Evolutionary conservation across 2,329 filamentous ascomycete genomes (phyloP), one percentile per base, ranked within the genome.

Genomic region (Paraphoma sp.): DNA sequence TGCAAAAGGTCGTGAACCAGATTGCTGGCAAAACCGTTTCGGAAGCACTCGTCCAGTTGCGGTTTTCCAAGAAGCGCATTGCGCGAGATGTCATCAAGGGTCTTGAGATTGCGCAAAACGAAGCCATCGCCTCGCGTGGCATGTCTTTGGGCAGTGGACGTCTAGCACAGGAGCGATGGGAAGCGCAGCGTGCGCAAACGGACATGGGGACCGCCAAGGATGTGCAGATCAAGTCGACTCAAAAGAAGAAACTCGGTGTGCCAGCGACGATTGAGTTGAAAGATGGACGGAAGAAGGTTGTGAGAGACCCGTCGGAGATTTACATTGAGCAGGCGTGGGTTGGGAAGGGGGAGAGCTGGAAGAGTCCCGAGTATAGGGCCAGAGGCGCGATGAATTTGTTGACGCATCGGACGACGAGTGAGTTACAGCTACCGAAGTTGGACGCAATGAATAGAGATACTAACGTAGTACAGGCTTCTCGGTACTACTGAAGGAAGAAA

Each of bases 251-350:
- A 17, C 57, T 53, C 45, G 60, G 64, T 56, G 56, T 80, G 65
- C 79, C 81, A 9, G 71, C 84, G 46, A 84, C 86, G 69, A 90
- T 96, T 63, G 82, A 86, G 73, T 86, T 90, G 54, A 92, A 92
- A 78, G 86, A 91, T 56, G 92, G 92, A 65, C 87, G 87, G 74
- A 87, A 86, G 76, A 82, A 93, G 63, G 83, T 85, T 40, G 84
- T 97, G 23, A 78, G 78, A 30, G 90, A 97, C 70, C 88, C 89
- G 1, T 90, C 90, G n/a, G 85, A 86, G 56, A 89, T 98, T 63
- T 99, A 97, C 76, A 85, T 99, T 65, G 90, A 93, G 52, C 87
- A 98, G 79, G 92, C 93, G 4, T 99, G 94, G 94, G 92, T 97
- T 44, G 92, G 91, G 52, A 88, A 90, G 62, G 91, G 92, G 0